Evolutionary conservation across 768 basidiomycete species (phyloP).

Genomic region (Boletellus sp.): DNA sequence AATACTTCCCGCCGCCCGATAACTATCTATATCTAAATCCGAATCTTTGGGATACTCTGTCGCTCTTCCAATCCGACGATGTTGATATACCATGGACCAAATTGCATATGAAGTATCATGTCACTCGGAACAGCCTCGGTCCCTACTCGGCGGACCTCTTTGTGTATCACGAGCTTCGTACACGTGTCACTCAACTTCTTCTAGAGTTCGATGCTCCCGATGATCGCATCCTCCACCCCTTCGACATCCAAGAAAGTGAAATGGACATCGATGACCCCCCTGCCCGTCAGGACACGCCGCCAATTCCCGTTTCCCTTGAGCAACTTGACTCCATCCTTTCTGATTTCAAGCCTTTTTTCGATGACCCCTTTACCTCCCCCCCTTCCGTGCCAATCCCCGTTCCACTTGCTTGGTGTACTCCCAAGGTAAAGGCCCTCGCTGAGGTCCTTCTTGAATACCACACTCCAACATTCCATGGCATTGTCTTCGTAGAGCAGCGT

Average conservation of each 20-base stretch:
- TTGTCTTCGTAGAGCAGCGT: conserved; percentile 85
- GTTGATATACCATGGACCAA: conserved; percentile 54
- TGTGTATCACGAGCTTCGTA: conserved; percentile 57
- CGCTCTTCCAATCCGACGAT: conserved; percentile 33
- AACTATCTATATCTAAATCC: conserved; percentile 56
- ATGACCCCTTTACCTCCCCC: conserved; percentile 25
- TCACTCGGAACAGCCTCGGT: conserved; percentile 61
- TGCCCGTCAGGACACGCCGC: conserved; percentile 9
- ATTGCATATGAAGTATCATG: conserved; percentile 58
- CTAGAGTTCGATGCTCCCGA: conserved; percentile 23
- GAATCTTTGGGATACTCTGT: conserved; percentile 51
- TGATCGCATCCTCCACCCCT: conserved; percentile 15
- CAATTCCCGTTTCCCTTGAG: conserved; percentile 40
- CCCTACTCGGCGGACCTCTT: conserved; percentile 74
- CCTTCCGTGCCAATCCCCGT: conserved; percentile 39
- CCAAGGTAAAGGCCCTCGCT: conserved; percentile 63
- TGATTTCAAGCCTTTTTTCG: conserved; percentile 40
- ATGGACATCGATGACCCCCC: conserved; percentile 31
- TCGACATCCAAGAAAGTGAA: conserved; percentile 15
- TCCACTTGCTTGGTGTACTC: conserved; percentile 63
- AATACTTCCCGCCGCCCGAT: conserved; percentile 51
- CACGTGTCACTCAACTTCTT: conserved; percentile 43
- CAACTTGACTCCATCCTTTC: conserved; percentile 49
- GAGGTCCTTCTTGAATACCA: conserved; percentile 56
- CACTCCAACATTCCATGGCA: conserved; percentile 64